Percentiles rank a stretch among this genome's conserved stretches.
Conservation (phyloP, 176 grass and related monocot genomes). For the Cenchrus fungigraminus region DNA sequence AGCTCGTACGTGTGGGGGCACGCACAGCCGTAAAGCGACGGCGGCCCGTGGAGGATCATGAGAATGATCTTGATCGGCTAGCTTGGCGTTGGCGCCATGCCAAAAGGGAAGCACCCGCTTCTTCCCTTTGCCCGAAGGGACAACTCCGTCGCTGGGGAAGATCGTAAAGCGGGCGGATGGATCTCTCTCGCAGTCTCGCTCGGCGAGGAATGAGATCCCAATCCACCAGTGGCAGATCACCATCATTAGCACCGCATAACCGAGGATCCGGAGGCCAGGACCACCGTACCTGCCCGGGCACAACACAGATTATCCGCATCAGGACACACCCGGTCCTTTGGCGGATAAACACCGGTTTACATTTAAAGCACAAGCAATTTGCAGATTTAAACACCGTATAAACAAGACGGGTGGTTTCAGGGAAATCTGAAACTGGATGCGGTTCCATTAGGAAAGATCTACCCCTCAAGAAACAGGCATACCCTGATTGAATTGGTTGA, state of each 20-base stretch:
- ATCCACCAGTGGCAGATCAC: conserved; percentile 35
- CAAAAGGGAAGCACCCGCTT: not conserved
- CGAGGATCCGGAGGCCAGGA: conserved; percentile 10
- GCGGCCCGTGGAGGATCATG: not conserved
- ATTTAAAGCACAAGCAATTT: not conserved
- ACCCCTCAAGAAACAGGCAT: not conserved
- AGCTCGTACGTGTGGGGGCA: not conserved
- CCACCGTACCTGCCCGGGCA: not conserved
- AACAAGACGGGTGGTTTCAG: too few relatives aligned
- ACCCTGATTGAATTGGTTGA: conserved; percentile 13
- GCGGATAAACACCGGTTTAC: not conserved
- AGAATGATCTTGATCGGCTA: not conserved
- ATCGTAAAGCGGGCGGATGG: conserved; percentile 10
- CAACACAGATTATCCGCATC: not conserved
- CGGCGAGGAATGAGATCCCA: conserved; percentile 43
- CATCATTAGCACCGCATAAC: conserved; percentile 36
- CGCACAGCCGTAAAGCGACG: conserved; percentile 30
- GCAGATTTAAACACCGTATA: not conserved
- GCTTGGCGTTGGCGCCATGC: conserved; percentile 19
- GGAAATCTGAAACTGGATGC: not conserved
- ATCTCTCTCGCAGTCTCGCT: not conserved
- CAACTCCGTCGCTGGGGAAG: not conserved
- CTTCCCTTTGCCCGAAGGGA: not conserved
- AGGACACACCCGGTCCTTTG: not conserved
- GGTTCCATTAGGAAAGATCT: not conserved